Base-by-base conservation (phyloP, 2,329 filamentous ascomycete species). In the Nemania sp. region DNA sequence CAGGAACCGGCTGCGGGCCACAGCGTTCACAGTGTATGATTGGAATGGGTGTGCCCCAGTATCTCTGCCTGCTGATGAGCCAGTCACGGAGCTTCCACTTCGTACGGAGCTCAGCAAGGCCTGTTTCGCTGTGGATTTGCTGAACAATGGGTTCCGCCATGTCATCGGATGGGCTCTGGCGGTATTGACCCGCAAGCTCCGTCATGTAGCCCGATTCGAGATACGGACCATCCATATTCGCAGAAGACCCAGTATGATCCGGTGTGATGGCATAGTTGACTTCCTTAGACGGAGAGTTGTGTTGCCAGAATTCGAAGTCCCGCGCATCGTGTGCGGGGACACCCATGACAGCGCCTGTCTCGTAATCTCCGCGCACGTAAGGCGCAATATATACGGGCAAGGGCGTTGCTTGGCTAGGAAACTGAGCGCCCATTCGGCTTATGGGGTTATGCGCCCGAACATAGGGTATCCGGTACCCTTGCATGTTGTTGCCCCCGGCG, bases 21-120 rank as follows among this genome's bases (percentile, higher is more conserved):
- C 92, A 97, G 6, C 81, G 81, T 17, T 77, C 74, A 71, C 92
- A 96, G 76, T 97, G 91, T 37, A 96, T 81, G 54, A 97, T 92
- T 17, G 92, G 92, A 54, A 97, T 96, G 0, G 92, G 92, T 0
- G 92, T 86, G 13, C 92, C 92, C 92, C 92, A 97, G 73, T 96
- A 96, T 65, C 92, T 82, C 75, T 97, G 92, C n/a, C 92, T 87
- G 73, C 91, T 96, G 69, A 97, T 89, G 57, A 97, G 79, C 92
- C 92, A 97, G 75, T 97, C 92, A 61, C 91, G 82, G 25, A 97
- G 81, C 53, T 90, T 87, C 91, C 91, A 96, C 63, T 86, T 90
- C 60, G 90, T 86, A 9, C 84, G 80, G n/a, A 79, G 73, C 58
- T 85, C 80, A 10, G 87, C 90, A n/a, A 87, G 78, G 1, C 79